These are phyloP conservation scores for Diospyros kaki DNA, from an alignment of 148 eudicot species.

Conservation along the genomic window DNA sequence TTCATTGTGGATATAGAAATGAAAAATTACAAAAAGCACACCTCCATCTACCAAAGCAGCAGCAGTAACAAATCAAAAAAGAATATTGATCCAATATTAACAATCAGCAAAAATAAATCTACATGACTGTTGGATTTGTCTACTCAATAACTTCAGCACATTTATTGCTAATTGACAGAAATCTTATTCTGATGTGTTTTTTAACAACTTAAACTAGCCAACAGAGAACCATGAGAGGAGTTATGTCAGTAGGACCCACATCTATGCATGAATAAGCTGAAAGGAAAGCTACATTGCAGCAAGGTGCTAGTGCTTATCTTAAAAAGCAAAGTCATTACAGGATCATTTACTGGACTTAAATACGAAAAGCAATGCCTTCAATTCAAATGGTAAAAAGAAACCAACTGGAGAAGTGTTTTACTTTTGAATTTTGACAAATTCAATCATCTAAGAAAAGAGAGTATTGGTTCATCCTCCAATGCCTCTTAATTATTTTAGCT, in stretches of 20 bases:
- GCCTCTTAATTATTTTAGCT: not conserved
- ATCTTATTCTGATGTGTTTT: not conserved
- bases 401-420: not conserved
- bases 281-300: not conserved
- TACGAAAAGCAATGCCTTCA: too few relatives aligned
- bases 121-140: not conserved
- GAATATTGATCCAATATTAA: not conserved
- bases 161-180: not conserved
- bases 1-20: too few relatives aligned
- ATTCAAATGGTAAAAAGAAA: not conserved
- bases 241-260: not conserved
- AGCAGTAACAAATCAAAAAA: not conserved
- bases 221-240: not conserved
- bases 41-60: not conserved
- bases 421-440: not conserved
- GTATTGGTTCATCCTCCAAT: not conserved
- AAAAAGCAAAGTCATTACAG: too few relatives aligned
- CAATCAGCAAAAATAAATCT: not conserved
- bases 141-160: not conserved
- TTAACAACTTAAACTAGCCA: too few relatives aligned
- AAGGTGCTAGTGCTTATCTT: not conserved
- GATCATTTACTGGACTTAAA: too few relatives aligned
- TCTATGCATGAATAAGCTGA: not conserved
- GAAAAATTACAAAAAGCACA: too few relatives aligned
- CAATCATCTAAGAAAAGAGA: not conserved